Evolutionary conservation across 331 rosid species (phyloP), one percentile per base, ranked within the genome.

Genomic region (Telfairia occidentalis): DNA sequence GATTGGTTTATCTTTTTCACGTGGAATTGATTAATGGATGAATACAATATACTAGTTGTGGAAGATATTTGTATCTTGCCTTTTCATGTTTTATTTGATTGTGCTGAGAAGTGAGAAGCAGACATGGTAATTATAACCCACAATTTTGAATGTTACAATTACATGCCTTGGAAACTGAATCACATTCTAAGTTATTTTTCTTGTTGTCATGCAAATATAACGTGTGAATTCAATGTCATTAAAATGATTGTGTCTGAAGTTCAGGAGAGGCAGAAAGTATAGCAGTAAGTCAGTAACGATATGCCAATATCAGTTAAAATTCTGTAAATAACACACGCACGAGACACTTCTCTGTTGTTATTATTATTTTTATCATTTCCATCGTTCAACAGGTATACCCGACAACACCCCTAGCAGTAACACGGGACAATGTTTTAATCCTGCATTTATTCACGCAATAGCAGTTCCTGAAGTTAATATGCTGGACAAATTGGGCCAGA

Each of bases 391-490:
- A 94, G 97, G 89, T 53, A 75, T 78, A 73, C 80, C 86, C 65
- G 91, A 82, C n/a, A 64, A 73, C 66, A 76, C 84, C 72, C 77
- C 84, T 73, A 63, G 77, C 28, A 74, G 83, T 23, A 74, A 29
- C 38, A 43, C 89, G 1, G 91, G 87, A 49, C 92, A 89, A 77
- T 89, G 87, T 83, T 83, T 83, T 63, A 95, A 95, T 85, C 98
- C 97, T 77, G 95, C 98, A 78, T 88, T 90, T 76, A 65, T 95
- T 77, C 97, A 91, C 46, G 86, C 96, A 59, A 84, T 91, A 78
- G 92, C 90, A n/a, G 92, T 90, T 82, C 93, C 97, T 37, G 96
- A 95, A 84, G 79, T 79, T 2, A 95, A 89, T 81, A 88, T 95
- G 97, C 29, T 91, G 34, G 90, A 90, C 83, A 90, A 77, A 83